Conservation (phyloP, 352 stramenopile genomes). For the Phytopythium montanum region DNA sequence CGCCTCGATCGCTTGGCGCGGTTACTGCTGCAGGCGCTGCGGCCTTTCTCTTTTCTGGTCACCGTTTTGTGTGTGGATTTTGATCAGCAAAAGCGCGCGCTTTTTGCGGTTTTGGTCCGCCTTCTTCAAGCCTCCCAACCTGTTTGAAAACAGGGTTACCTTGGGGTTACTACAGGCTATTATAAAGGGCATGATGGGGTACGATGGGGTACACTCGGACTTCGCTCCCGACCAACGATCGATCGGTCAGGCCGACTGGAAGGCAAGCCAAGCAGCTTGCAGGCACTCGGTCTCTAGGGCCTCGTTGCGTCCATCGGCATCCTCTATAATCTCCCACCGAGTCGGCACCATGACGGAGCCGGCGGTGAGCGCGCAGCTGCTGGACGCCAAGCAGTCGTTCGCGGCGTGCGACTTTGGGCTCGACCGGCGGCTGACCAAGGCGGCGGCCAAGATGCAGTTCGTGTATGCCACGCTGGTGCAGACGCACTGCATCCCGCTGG, state of each 20-base stretch:
- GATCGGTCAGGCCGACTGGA: conserved; percentile 7
- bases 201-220: too few species aligned
- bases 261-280: not conserved
- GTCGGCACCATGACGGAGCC: conserved; percentile 5
- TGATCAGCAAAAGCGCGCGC: not conserved
- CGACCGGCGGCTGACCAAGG: conserved; percentile 91
- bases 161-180: too few species aligned
- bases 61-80: not conserved
- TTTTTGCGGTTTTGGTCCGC: not conserved
- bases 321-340: too few species aligned
- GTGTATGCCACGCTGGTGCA: conserved; percentile 94
- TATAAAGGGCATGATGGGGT: too few species aligned
- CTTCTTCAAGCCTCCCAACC: not conserved
- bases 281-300: too few species aligned
- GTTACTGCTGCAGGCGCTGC: too few species aligned
- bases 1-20: too few species aligned
- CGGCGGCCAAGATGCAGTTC: conserved; percentile 91
- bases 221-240: too few species aligned
- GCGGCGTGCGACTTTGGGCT: conserved; percentile 84
- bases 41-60: not conserved
- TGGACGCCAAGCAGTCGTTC: conserved; percentile 81
- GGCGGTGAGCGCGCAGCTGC: conserved; percentile 63
- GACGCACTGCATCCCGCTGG: conserved; percentile 92
- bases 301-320: too few species aligned
- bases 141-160: not conserved